phyloP scores from a whole-genome alignment of 1,284 basidiomycete genomes.

The Ceratobasidium sp. region DNA sequence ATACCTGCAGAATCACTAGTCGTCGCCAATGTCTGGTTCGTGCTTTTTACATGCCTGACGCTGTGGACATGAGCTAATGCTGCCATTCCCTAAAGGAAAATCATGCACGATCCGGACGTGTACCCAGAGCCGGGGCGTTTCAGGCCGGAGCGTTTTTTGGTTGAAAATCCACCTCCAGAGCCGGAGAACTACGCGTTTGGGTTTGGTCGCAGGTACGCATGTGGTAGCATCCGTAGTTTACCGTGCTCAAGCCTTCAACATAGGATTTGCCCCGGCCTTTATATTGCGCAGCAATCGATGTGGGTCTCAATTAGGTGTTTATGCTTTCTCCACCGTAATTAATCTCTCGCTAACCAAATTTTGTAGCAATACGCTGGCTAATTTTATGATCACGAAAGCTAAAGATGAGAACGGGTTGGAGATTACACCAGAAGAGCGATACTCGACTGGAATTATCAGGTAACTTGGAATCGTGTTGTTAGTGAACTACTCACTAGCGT shows the following conservation, averaged over 20 bases:
- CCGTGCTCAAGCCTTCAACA: not conserved
- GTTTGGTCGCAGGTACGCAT: not conserved
- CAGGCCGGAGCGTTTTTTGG: conserved; percentile 93
- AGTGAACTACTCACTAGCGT: conserved; percentile 49
- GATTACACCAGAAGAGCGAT: conserved; percentile 4
- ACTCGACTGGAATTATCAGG: conserved; percentile 8
- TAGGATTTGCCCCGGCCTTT: not conserved
- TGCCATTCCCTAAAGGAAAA: not conserved
- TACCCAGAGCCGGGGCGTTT: conserved; percentile 91
- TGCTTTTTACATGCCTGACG: not conserved
- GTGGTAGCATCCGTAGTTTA: not conserved
- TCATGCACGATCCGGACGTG: conserved; percentile 85
- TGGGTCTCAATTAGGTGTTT: not conserved
- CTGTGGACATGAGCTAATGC: not conserved
- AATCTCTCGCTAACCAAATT: no score
- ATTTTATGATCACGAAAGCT: conserved; percentile 15
- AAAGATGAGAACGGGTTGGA: conserved; percentile 10
- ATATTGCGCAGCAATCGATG: not conserved
- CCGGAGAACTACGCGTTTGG: not conserved
- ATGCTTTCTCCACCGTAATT: no score
- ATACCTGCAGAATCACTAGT: conserved; percentile 40
- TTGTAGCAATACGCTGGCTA: conserved; percentile 18
- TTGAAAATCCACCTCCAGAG: conserved; percentile 66
- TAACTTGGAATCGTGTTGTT: not conserved
- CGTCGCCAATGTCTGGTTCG: conserved; percentile 29